Evolutionary conservation across 2,329 filamentous ascomycete species (phyloP), one percentile per base, ranked within the genome.

Genomic region (Clarireedia monteithiana): DNA sequence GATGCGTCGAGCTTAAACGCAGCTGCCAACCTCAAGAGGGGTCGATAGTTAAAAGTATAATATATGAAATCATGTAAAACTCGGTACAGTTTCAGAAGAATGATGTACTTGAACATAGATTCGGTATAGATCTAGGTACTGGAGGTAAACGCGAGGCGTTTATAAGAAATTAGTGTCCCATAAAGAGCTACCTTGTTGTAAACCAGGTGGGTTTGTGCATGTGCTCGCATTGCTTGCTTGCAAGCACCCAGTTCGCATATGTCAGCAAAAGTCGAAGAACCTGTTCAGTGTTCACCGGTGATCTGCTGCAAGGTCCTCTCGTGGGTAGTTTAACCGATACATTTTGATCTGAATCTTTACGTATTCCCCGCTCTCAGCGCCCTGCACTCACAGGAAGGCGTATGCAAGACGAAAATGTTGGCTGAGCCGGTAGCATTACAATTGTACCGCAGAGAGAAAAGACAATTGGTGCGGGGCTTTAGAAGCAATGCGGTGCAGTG

Each of bases 371-470:
- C 46, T 38, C 48, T 40, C 36, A 49, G 26, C 44, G 48, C 36
- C 52, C 45, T 50, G 52, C 36, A 55, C 52, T 55, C 26, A 50
- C 52, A 55, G 46, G 52, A 55, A 55, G 36, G 52, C 52, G 52
- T 55, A 46, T 50, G 52, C 52, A 50, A 50, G 34, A 55, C 46
- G 46, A 55, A 42, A 55, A 55, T 50, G 23, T 30, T 34, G 39
- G 39, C 15, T 40, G 39, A 40, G 39, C 39, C 39, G 39, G 39
- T 20, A 20, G 39, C 39, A 40, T 40, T 40, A 20, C 39, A 50
- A 24, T 36, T n/a, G 5, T 27, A 27, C 38, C 26, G 40, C 20
- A 17, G 20, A 40, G 38, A 40, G 48, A 34, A 20, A 30, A 48
- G 42, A 50, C 17, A 50, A 50, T 44, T 50, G 52, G 34, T 27